Conservation (phyloP, 768 basidiomycete species). For the Galerina marginata region DNA sequence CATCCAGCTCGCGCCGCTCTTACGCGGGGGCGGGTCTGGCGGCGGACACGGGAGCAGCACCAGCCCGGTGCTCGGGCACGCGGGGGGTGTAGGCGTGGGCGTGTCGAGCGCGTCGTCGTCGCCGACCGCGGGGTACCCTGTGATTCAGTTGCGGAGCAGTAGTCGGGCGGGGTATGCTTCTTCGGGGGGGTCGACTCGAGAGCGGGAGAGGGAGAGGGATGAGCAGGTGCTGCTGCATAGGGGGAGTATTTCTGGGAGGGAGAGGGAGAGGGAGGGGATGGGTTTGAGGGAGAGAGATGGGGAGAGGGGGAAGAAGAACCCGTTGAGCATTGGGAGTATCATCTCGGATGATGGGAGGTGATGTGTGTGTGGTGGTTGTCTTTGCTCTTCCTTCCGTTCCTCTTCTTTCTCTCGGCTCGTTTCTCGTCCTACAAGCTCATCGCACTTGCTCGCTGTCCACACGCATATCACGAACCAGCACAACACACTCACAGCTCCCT, state of each 20-base stretch:
- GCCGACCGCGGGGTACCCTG: slow-evolving; percentile 21
- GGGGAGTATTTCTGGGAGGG: slow-evolving; percentile 19
- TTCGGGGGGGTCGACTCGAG: slow-evolving; percentile 13
- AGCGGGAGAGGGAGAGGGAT: slow-evolving; percentile 22
- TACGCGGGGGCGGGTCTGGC: slow-evolving; percentile 21
- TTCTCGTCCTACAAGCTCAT: too few species aligned
- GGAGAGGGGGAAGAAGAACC: slow-evolving; percentile 60
- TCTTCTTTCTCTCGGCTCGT: too few species aligned
- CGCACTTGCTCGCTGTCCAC: too few species aligned
- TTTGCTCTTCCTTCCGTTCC: too few species aligned
- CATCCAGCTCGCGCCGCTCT: slow-evolving; percentile 63
- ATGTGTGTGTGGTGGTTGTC: neutral
- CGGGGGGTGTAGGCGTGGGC: neutral
- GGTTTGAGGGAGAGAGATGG: slow-evolving; percentile 22
- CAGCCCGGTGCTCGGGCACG: slow-evolving; percentile 3
- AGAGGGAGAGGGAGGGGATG: slow-evolving; percentile 26
- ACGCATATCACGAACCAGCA: too few species aligned
- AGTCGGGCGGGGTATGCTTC: slow-evolving; percentile 32
- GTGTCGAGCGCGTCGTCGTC: slow-evolving; percentile 7
- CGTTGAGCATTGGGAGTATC: slow-evolving; percentile 72
- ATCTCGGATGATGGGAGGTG: slow-evolving; percentile 56
- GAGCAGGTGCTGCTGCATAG: slow-evolving; percentile 14
- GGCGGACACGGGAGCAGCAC: neutral
- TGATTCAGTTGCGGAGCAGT: slow-evolving; percentile 42
- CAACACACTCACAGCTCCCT: too few species aligned